A percentile compares a stretch with the other conserved stretches of the same genome.
phyloP scores from a whole-genome alignment of 805 yeast genomes.

The Peterozyma toletana region DNA sequence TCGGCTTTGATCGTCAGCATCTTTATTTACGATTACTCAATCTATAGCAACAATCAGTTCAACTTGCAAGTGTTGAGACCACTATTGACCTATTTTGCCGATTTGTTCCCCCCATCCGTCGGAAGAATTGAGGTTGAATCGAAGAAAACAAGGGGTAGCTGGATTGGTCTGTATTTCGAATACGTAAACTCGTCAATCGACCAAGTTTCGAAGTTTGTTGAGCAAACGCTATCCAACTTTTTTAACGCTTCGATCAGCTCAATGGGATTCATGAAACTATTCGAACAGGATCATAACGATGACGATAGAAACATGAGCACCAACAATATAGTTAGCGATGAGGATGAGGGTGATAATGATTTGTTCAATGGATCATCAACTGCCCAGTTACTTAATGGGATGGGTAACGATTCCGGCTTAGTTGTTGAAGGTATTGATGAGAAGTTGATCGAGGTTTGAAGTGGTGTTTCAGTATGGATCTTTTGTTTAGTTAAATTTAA shows the following conservation, averaged over 20 bases:
- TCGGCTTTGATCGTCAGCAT: conserved; percentile 6
- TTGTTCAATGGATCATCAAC: no score
- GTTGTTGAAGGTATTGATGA: no score
- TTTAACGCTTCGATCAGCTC: background rate
- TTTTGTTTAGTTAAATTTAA: no score
- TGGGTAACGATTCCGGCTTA: no score
- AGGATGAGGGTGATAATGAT: no score
- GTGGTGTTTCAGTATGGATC: no score
- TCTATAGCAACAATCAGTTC: conserved; percentile 8
- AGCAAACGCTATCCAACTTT: background rate
- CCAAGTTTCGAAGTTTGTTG: background rate
- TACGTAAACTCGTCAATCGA: background rate
- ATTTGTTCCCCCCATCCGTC: conserved; percentile 24
- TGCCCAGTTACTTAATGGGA: no score
- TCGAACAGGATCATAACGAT: conserved; percentile 1
- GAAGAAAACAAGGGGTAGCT: conserved; percentile 1
- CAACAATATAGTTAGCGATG: background rate
- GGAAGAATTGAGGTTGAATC: conserved; percentile 17
- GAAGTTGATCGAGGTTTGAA: no score
- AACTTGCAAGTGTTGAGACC: conserved; percentile 9
- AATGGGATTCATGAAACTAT: conserved; percentile 1
- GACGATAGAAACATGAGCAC: background rate
- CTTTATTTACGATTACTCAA: conserved; percentile 1
- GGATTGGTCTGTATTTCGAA: background rate
- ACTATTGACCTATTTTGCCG: conserved; percentile 18